Evolutionary conservation across 2,329 filamentous ascomycete species (phyloP).

Genomic region (Trichoderma koningiopsis): DNA sequence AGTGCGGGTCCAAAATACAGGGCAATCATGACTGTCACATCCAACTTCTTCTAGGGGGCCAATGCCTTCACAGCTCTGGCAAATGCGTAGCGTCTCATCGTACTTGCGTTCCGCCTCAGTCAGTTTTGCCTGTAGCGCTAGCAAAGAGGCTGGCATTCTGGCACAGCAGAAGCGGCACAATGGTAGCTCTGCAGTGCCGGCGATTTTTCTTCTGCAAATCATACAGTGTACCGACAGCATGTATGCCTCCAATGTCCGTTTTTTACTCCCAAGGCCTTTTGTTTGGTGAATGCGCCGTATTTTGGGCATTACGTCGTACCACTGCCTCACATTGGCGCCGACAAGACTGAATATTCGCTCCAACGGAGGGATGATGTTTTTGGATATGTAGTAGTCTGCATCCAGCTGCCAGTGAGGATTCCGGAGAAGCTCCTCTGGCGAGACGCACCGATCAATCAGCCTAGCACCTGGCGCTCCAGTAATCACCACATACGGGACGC

Average conservation of each 20-base stretch:
- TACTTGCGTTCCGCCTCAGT: constrained; percentile 64
- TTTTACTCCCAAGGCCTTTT: constrained; percentile 43
- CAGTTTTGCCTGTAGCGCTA: constrained; percentile 64
- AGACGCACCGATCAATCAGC: constrained; percentile 85
- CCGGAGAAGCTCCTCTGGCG: constrained; percentile 77
- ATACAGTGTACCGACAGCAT: constrained; percentile 80
- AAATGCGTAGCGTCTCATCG: constrained; percentile 68
- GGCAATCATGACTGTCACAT: constrained; percentile 90
- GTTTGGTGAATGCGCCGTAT: constrained; percentile 66
- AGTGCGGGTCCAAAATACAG: constrained; percentile 81
- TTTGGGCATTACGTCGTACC: constrained; percentile 98
- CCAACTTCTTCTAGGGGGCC: constrained; percentile 74
- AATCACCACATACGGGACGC: constrained; percentile 91
- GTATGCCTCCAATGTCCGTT: constrained; percentile 88
- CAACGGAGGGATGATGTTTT: constrained; percentile 91
- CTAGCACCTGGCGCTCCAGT: constrained; percentile 83
- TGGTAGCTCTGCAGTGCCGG: constrained; percentile 35
- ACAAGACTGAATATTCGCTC: constrained; percentile 97
- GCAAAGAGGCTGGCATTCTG: constrained; percentile 61
- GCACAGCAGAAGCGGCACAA: constrained; percentile 62
- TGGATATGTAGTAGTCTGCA: constrained; percentile 94
- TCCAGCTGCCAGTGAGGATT: constrained; percentile 81
- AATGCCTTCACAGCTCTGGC: constrained; percentile 76
- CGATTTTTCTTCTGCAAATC: constrained; percentile 58
- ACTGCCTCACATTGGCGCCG: constrained; percentile 83